Evolutionary conservation across 345 rosid genomes (phyloP).

Genomic region (Gossypium stocksii): DNA sequence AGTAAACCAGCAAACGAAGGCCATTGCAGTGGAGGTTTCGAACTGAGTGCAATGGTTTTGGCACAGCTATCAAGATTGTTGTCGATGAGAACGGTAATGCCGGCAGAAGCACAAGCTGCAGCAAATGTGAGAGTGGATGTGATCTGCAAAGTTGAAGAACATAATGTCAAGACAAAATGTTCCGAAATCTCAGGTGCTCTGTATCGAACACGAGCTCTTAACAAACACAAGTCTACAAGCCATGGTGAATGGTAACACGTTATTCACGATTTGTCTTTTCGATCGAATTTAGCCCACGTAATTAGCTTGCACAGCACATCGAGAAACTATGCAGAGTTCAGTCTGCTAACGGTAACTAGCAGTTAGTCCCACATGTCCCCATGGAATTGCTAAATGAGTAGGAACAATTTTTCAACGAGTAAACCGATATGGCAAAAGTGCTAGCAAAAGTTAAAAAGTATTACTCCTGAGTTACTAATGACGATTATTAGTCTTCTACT

Average conservation of each 20-base stretch:
- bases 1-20: conserved; percentile 63
- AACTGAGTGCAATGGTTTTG: conserved; percentile 59
- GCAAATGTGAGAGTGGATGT: conserved; percentile 71
- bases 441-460: background rate
- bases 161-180: background rate
- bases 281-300: background rate
- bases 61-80: conserved; percentile 56
- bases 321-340: background rate
- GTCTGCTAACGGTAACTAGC: background rate
- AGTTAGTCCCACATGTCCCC: background rate
- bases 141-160: conserved; percentile 37
- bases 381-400: background rate
- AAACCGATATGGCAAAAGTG: too few species aligned
- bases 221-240: background rate
- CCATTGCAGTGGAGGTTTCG: conserved; percentile 73
- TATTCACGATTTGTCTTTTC: background rate
- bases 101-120: conserved; percentile 80
- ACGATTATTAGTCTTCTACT: too few species aligned
- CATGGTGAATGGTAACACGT: background rate
- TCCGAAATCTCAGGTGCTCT: background rate
- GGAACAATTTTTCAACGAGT: background rate
- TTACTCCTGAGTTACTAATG: too few species aligned
- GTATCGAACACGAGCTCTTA: background rate
- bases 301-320: background rate
- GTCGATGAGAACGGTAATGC: conserved; percentile 77